These are phyloP conservation scores for Myriosclerotinia curreyana DNA, from an alignment of 2,329 filamentous ascomycete genomes.

Conservation along the genomic window DNA sequence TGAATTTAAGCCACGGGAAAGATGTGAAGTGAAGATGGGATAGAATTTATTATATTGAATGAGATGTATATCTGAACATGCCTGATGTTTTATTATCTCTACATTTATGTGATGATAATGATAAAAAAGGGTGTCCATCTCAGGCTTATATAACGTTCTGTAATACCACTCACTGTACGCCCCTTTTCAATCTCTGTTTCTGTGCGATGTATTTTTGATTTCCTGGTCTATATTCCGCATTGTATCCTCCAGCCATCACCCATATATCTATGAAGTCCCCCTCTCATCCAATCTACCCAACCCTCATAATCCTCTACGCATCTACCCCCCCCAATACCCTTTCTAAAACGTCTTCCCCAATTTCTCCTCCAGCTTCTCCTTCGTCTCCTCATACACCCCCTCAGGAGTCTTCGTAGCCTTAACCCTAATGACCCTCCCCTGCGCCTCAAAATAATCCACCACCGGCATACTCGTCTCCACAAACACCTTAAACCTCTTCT, in stretches of 20 bases:
- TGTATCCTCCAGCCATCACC: constrained; percentile 14
- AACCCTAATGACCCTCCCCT: constrained; percentile 78
- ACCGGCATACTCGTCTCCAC: constrained; percentile 97
- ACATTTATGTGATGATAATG: constrained; percentile 19
- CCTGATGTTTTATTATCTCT: constrained; percentile 16
- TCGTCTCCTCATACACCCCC: constrained; percentile 55
- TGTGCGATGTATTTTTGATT: constrained; percentile 26
- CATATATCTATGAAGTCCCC: constrained; percentile 16
- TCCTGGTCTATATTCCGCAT: constrained; percentile 13
- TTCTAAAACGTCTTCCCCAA: constrained; percentile 47
- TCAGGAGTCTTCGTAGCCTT: constrained; percentile 67
- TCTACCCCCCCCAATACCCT: neutral
- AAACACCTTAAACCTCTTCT: constrained; percentile 93
- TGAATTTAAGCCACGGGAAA: constrained; percentile 8
- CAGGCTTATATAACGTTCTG: neutral
- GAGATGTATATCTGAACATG: constrained; percentile 18
- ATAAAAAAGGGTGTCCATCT: constrained; percentile 24
- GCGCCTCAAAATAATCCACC: constrained; percentile 74
- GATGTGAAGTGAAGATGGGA: constrained; percentile 20
- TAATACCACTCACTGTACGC: neutral
- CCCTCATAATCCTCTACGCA: neutral
- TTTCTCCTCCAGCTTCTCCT: constrained; percentile 48
- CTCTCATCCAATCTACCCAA: neutral
- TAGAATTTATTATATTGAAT: constrained; percentile 19
- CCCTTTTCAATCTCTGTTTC: neutral